Percentiles rank a stretch among this genome's conserved stretches.
Evolutionary conservation across 768 basidiomycete genomes (phyloP).

Genomic region (Rhizopogon sp.): DNA sequence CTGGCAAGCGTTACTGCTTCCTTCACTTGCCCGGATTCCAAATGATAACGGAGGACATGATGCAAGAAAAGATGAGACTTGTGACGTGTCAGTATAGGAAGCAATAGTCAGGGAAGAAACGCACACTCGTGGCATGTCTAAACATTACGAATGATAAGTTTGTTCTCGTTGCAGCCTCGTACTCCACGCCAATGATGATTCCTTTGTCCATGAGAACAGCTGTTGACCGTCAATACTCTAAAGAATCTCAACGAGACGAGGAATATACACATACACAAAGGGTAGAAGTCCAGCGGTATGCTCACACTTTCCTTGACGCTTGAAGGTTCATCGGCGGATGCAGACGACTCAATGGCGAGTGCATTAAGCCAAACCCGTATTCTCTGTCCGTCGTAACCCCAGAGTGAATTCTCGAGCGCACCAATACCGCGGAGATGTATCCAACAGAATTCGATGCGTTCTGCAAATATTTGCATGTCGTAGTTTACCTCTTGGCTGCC

Average conservation of each 20-base stretch:
- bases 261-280: constrained; percentile 62
- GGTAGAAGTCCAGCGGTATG: constrained; percentile 92
- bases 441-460: constrained; percentile 98
- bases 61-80: constrained; percentile 94
- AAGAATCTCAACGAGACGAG: neutral
- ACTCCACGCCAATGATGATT: constrained; percentile 93
- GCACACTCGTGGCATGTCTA: constrained; percentile 83
- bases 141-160: constrained; percentile 89
- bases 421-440: constrained; percentile 93
- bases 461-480: constrained; percentile 95
- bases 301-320: constrained; percentile 91
- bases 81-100: neutral
- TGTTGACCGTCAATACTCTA: constrained; percentile 25
- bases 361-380: constrained; percentile 97
- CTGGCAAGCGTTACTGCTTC: constrained; percentile 85
- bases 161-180: constrained; percentile 71
- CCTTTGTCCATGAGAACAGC: constrained; percentile 99
- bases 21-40: constrained; percentile 53
- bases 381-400: constrained; percentile 90
- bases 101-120: constrained; percentile 22
- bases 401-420: constrained; percentile 92
- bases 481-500: constrained; percentile 89
- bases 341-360: constrained; percentile 73
- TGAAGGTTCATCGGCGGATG: constrained; percentile 32
- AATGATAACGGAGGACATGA: constrained; percentile 80